Evolutionary conservation across 2,329 filamentous ascomycete genomes (phyloP), one percentile per base, ranked within the genome.

Genomic region (Colletotrichum noveboracense): DNA sequence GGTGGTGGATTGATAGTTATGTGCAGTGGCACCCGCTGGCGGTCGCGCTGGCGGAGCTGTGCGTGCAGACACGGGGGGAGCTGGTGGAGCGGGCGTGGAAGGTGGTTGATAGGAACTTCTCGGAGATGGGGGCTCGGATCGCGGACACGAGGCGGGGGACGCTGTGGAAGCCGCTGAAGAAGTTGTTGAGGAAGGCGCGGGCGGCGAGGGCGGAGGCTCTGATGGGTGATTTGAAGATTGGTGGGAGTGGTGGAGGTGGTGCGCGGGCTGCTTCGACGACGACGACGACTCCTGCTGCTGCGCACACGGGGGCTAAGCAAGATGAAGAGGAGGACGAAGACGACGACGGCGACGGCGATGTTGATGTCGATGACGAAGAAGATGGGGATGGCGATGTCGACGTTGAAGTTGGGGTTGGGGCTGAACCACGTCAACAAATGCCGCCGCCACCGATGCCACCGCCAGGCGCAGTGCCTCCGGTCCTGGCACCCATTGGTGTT

Each of bases 21-120:
- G 86, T 89, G 16, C 89, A 89, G 74, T 91, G 89, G 89, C 89
- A 91, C 77, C 86, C 88, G 9, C 81, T 91, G 1, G 88, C 89
- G 2, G 88, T 91, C 8, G 86, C 87, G 2, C 81, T 91, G 16
- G 89, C 89, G 2, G 89, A 90, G 76, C 83, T 91, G 26, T 91
- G 88, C 78, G 82, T 85, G 5, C 87, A 88, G 77, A 86, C 87
- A 5, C 81, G 83, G 48, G 88, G 87, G 8, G 83, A 84, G 24
- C 80, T 88, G 34, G 88, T 86, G 18, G 85, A 88, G 7, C 84
- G 86, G 66, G 88, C 89, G 1, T 91, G 90, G 90, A 78, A 72
- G 18, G 82, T 87, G 24, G 83, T 91, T 28, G 88, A 91, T 9
- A 78, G 79, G 24, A 85, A 85, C 7, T 88, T 88, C 78, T 83